These are phyloP conservation scores for Casuarina cunninghamiana DNA, from an alignment of 306 rosid genomes.

Conservation along the genomic window DNA sequence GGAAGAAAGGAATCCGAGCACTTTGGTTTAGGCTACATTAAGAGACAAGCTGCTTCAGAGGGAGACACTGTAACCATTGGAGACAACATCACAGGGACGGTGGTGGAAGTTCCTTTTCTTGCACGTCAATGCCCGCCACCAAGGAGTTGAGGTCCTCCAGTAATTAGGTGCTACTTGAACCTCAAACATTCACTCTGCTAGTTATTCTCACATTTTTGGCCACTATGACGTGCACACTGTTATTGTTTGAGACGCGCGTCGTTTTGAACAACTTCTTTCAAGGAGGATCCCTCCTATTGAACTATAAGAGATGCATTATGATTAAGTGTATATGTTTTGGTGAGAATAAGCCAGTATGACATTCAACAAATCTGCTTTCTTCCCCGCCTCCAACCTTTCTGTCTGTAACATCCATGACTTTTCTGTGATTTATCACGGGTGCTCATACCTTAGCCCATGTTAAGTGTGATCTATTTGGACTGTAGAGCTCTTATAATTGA, in stretches of 20 bases:
- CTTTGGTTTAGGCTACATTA: slow-evolving; percentile 84
- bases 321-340: too few species aligned
- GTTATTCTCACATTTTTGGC: not conserved
- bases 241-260: not conserved
- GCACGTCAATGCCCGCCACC: slow-evolving; percentile 59
- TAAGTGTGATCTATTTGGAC: too few species aligned
- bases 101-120: slow-evolving; percentile 76
- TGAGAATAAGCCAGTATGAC: too few species aligned
- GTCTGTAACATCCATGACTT: too few species aligned
- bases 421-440: too few species aligned
- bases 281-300: not conserved
- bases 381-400: too few species aligned
- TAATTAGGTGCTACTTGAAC: not conserved
- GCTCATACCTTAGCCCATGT: too few species aligned
- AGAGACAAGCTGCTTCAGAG: slow-evolving; percentile 65
- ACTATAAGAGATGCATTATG: too few species aligned
- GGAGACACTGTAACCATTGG: slow-evolving; percentile 68
- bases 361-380: too few species aligned
- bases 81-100: slow-evolving; percentile 57
- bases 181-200: not conserved
- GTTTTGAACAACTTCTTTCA: not conserved
- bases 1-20: slow-evolving; percentile 67
- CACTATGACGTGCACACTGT: slow-evolving; percentile 14
- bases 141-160: slow-evolving; percentile 33
- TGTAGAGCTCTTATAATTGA: too few species aligned